These are phyloP conservation scores for Aspergillus hancockii DNA, from an alignment of 495 filamentous ascomycete species.

Conservation along the genomic window DNA sequence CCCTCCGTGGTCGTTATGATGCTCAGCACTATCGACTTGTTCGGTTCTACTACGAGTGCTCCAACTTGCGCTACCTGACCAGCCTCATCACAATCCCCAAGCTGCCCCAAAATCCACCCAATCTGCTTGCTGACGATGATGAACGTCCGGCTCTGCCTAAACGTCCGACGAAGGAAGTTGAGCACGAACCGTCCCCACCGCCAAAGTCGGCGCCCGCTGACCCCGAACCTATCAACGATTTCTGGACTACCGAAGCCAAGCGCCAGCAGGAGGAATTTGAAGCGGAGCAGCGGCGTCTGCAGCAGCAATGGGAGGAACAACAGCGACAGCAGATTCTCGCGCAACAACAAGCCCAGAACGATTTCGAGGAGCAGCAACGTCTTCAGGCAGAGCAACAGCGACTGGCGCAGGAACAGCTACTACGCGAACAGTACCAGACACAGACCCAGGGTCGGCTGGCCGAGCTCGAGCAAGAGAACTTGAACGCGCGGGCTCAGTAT, in stretches of 20 bases:
- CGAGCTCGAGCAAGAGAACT: constrained; percentile 90
- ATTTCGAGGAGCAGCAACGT: constrained; percentile 95
- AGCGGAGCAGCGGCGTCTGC: constrained; percentile 83
- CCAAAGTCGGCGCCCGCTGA: constrained; percentile 67
- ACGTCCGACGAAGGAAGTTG: constrained; percentile 67
- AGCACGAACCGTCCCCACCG: constrained; percentile 63
- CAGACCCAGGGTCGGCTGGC: constrained; percentile 93
- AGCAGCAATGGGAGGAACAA: constrained; percentile 73
- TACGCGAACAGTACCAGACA: constrained; percentile 82
- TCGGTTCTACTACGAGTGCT: constrained; percentile 99
- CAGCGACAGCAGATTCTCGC: constrained; percentile 81
- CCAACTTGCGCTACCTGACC: constrained; percentile 92
- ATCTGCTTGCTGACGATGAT: constrained; percentile 80
- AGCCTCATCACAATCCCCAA: constrained; percentile 96
- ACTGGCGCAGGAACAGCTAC: constrained; percentile 83
- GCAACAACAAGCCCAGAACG: constrained; percentile 78
- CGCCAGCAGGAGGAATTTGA: constrained; percentile 92
- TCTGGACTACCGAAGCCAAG: constrained; percentile 92
- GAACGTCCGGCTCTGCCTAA: constrained; percentile 79
- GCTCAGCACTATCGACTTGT: constrained; percentile 94
- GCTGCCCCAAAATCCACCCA: constrained; percentile 90
- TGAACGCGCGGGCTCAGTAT: constrained; percentile 92
- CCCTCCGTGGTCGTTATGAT: constrained; percentile 83
- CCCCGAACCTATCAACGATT: constrained; percentile 93
- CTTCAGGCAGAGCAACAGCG: constrained; percentile 85